phyloP scores from a whole-genome alignment of 2,329 filamentous ascomycete species.

The Exophiala xenobiotica region DNA sequence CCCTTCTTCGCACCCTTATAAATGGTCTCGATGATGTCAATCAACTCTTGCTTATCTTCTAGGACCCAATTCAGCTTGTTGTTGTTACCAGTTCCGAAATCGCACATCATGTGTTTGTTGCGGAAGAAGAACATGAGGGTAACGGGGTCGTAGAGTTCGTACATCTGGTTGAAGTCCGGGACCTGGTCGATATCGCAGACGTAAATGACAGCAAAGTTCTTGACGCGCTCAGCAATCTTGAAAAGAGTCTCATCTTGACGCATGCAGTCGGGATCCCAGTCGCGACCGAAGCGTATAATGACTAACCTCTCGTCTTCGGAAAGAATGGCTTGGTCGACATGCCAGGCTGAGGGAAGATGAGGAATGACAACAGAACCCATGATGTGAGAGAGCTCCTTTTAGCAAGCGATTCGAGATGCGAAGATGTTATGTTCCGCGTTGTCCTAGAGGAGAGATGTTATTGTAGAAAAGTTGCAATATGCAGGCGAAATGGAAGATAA shows the following conservation, averaged over 20 bases:
- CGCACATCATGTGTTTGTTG: slow-evolving; percentile 78
- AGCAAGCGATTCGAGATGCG: neutral
- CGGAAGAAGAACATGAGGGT: slow-evolving; percentile 98
- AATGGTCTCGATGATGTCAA: slow-evolving; percentile 97
- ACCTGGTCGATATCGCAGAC: slow-evolving; percentile 90
- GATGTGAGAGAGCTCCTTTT: neutral
- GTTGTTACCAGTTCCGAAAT: slow-evolving; percentile 97
- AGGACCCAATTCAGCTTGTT: slow-evolving; percentile 97
- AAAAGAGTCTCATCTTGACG: slow-evolving; percentile 90
- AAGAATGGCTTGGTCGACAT: slow-evolving; percentile 95
- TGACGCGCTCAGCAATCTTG: slow-evolving; percentile 87
- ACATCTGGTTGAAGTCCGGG: slow-evolving; percentile 95
- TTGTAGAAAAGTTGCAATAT: neutral
- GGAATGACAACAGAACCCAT: slow-evolving; percentile 57
- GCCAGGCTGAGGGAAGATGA: slow-evolving; percentile 89
- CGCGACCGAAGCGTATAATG: slow-evolving; percentile 88
- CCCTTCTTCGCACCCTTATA: slow-evolving; percentile 99
- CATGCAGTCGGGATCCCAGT: slow-evolving; percentile 68
- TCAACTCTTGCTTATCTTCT: slow-evolving; percentile 97
- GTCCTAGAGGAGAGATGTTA: neutral
- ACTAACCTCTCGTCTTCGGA: slow-evolving; percentile 89
- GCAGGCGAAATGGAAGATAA: neutral
- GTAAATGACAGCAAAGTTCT: slow-evolving; percentile 91
- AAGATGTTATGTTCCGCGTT: neutral
- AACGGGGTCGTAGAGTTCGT: slow-evolving; percentile 84